Evolutionary conservation across 495 filamentous ascomycete genomes (phyloP).

Genomic region (Penicillium crystallinum): DNA sequence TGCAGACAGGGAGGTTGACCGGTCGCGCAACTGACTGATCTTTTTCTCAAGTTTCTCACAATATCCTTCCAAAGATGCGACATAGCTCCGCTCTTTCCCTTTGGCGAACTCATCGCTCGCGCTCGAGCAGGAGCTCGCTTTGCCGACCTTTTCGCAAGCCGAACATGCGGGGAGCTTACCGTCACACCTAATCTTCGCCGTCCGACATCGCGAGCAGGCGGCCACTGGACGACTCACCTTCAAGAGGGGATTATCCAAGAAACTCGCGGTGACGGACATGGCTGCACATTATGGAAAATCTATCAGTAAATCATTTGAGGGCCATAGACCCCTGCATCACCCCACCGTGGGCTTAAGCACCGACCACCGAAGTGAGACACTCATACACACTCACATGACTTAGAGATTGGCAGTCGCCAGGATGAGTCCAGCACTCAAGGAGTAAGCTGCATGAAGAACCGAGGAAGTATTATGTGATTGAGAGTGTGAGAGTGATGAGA

Average conservation of each 20-base stretch:
- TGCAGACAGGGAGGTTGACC: slow-evolving; percentile 54
- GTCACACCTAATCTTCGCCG: slow-evolving; percentile 93
- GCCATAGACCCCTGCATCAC: neutral
- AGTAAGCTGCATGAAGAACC: neutral
- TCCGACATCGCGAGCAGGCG: slow-evolving; percentile 86
- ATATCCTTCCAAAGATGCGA: slow-evolving; percentile 81
- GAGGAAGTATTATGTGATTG: neutral
- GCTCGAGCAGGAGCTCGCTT: slow-evolving; percentile 78
- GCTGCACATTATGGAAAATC: slow-evolving; percentile 3
- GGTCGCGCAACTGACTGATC: slow-evolving; percentile 51
- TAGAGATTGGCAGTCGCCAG: no score
- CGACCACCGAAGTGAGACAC: no score
- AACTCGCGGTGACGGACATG: slow-evolving; percentile 29
- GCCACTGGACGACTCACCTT: slow-evolving; percentile 88
- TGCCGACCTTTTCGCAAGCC: slow-evolving; percentile 81
- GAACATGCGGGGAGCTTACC: slow-evolving; percentile 91
- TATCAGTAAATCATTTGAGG: neutral
- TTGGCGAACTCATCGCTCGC: slow-evolving; percentile 91
- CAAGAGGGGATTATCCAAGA: slow-evolving; percentile 69
- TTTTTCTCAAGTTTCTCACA: slow-evolving; percentile 79
- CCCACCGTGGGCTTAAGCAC: neutral
- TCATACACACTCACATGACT: slow-evolving; percentile 8
- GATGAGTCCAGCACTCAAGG: no score
- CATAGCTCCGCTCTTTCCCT: slow-evolving; percentile 93
- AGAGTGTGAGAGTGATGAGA: neutral